These are phyloP conservation scores for Dactylonectria estremocensis DNA, from an alignment of 2,329 filamentous ascomycete species.

Conservation along the genomic window DNA sequence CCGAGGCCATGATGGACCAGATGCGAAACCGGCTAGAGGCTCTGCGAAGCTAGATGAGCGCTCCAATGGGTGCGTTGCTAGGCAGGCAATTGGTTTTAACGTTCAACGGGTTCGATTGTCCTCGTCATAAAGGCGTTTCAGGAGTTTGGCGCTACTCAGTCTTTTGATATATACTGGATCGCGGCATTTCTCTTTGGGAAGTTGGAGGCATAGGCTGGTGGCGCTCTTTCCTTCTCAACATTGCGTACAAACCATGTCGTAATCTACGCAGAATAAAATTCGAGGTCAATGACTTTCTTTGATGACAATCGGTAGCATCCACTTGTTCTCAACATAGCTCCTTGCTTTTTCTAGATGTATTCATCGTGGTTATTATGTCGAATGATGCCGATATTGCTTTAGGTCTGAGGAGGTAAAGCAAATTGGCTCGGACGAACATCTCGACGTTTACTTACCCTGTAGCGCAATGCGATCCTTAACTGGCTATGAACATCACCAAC, in stretches of 20 bases:
- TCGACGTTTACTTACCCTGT: background rate
- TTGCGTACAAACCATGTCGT: slow-evolving; percentile 7
- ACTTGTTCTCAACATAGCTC: background rate
- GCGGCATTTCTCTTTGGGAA: slow-evolving; percentile 15
- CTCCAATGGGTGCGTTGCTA: background rate
- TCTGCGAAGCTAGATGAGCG: slow-evolving; percentile 78
- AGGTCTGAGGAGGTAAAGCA: too few species aligned
- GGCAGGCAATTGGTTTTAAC: background rate
- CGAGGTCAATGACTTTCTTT: background rate
- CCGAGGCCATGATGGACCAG: slow-evolving; percentile 91
- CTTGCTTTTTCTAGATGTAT: background rate
- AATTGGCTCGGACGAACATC: too few species aligned
- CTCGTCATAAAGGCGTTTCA: slow-evolving; percentile 8
- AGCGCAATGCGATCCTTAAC: background rate
- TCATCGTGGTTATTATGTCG: too few species aligned
- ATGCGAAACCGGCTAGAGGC: slow-evolving; percentile 95
- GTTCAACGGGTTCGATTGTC: slow-evolving; percentile 8
- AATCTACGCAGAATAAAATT: background rate
- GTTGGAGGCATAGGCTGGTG: slow-evolving; percentile 9
- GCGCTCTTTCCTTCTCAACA: slow-evolving; percentile 8
- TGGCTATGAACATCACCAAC: too few species aligned
- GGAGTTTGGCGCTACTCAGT: slow-evolving; percentile 29
- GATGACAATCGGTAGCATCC: background rate
- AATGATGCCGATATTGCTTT: too few species aligned
- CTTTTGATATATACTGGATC: slow-evolving; percentile 28